Evolutionary conservation across 768 basidiomycete genomes (phyloP).

Genomic region (Rhodotorula toruloides): DNA sequence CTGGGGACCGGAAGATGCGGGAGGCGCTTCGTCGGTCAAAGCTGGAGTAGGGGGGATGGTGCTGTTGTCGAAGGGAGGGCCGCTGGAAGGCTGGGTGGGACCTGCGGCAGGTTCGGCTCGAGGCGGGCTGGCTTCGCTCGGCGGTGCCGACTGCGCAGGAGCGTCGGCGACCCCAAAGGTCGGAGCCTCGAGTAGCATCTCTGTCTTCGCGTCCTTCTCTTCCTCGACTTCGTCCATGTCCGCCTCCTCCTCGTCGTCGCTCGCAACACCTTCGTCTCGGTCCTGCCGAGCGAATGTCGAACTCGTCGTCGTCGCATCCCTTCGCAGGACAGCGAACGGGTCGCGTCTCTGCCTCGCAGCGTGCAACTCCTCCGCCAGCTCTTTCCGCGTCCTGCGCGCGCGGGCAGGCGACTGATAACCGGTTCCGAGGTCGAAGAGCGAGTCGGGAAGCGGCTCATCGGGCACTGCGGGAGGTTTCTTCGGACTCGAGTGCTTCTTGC

Average conservation of each 20-base stretch:
- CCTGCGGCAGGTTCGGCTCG: too few species aligned
- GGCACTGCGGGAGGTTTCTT: too few species aligned
- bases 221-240: neutral
- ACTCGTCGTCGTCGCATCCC: neutral
- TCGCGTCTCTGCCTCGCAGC: neutral
- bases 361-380: neutral
- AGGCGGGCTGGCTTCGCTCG: too few species aligned
- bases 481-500: neutral
- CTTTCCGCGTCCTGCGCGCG: neutral
- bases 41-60: too few species aligned
- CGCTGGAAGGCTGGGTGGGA: too few species aligned
- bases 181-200: too few species aligned
- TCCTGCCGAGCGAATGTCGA: neutral
- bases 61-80: too few species aligned
- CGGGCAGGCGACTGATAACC: neutral
- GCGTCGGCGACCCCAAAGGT: neutral
- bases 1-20: too few species aligned
- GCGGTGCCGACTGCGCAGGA: neutral
- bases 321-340: too few species aligned
- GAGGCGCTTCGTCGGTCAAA: too few species aligned
- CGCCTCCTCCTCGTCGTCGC: neutral
- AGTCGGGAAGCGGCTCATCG: neutral
- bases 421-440: constrained; percentile 9
- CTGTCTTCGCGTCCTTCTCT: neutral
- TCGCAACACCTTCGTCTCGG: neutral